A percentile compares a stretch with the other conserved stretches of the same genome.
Evolutionary conservation across 805 yeast genomes (phyloP).

Genomic region (Danielia reshetovae): DNA sequence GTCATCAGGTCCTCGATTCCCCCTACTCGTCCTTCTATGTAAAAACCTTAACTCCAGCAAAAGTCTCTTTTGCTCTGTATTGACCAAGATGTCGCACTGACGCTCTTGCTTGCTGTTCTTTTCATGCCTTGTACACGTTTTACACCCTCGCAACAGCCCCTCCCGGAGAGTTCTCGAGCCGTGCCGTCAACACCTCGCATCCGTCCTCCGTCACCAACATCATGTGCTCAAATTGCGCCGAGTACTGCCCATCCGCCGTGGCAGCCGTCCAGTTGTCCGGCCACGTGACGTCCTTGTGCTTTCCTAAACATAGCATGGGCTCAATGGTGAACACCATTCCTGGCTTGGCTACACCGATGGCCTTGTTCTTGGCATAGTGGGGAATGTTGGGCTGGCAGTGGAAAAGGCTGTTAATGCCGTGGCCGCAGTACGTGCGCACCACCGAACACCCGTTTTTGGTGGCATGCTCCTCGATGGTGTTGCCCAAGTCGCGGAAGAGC

Average conservation of each 20-base stretch:
- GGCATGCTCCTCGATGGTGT: slow-evolving; percentile 84
- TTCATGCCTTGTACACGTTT: background rate
- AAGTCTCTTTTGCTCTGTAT: background rate
- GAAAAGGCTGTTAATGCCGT: slow-evolving; percentile 83
- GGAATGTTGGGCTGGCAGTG: slow-evolving; percentile 92
- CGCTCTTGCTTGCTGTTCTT: background rate
- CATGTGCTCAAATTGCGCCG: slow-evolving; percentile 97
- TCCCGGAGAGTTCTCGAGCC: slow-evolving; percentile 81
- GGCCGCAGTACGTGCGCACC: slow-evolving; percentile 89
- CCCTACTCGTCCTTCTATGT: background rate
- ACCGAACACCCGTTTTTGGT: slow-evolving; percentile 74
- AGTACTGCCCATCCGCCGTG: slow-evolving; percentile 82
- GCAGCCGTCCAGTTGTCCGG: slow-evolving; percentile 97
- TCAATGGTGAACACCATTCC: slow-evolving; percentile 97
- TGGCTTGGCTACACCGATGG: slow-evolving; percentile 89
- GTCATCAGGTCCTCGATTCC: too few species aligned
- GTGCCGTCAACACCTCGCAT: slow-evolving; percentile 81
- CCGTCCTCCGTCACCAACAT: slow-evolving; percentile 90
- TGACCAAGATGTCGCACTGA: background rate
- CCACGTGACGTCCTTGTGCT: slow-evolving; percentile 80
- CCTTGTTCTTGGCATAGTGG: slow-evolving; percentile 90
- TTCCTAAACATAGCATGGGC: slow-evolving; percentile 91
- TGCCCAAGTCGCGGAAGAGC: slow-evolving; percentile 82
- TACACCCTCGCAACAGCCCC: slow-evolving; percentile 66
- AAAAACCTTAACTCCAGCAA: background rate